Base-by-base conservation (phyloP, 202 grass and related monocot genomes). In the Zizania palustris region DNA sequence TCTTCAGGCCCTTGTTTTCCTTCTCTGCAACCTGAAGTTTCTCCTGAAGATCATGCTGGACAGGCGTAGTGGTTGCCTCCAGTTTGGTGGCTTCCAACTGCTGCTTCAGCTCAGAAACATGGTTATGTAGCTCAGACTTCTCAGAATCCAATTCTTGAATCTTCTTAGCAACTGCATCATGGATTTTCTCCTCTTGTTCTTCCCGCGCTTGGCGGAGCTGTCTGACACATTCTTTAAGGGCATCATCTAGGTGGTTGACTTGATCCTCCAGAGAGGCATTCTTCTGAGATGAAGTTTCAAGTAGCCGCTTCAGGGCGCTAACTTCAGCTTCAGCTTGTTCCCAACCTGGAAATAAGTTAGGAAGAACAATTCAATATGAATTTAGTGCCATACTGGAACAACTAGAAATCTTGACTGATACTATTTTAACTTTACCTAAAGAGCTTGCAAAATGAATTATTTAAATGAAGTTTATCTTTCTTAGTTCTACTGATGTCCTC, bases 201-300 rank as follows among this genome's bases (percentile, higher is more conserved):
- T 99, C 90, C 6, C 87, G 88, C 35, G 82, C 87, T 42, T 96
- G 96, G 18, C 84, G 90, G 58, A 99, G 89, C 74, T 99, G 92
- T 74, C 90, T 88, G 73, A 99, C 92, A 42, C 96, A 99, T 93
- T 91, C 92, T 82, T 99, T 99, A 64, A 99, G 87, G 43, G 96
- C 96, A 18, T 75, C 80, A 60, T 99, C 96, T 35, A 96, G 84
- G 74, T 93, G 87, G 69, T 21, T 90, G 55, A 96, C 80, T 78
- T 89, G 88, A 76, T 88, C 87, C 61, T 93, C 90, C 51, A 99
- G 79, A 61, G 88, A 83, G 67, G 67, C 63, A 63, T 93, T 96
- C 78, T 89, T 89, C 68, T 87, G 78, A 63, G 89, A 78, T 70
- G 89, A 73, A 57, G 84, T 55, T 84, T 99, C 92, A 37, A 99